phyloP scores from a whole-genome alignment of 169 alveolate species.

The Eimeria acervulina region DNA sequence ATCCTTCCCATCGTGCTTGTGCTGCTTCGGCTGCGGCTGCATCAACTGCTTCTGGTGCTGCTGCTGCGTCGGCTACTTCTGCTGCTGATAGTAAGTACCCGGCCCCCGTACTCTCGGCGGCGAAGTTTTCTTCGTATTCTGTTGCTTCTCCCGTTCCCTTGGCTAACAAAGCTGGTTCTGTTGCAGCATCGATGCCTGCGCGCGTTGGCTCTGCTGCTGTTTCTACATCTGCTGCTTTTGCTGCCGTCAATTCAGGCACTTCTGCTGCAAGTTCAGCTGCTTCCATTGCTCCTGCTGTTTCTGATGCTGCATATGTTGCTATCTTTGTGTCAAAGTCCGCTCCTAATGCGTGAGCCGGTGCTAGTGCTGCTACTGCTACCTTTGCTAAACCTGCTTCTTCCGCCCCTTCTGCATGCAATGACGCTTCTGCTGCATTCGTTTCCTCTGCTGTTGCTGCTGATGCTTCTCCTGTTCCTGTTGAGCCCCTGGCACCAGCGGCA shows the following conservation, averaged over 20 bases:
- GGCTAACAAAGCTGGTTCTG: not conserved
- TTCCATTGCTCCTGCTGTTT: not conserved
- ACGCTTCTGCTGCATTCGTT: not conserved
- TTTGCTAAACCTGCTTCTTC: not conserved
- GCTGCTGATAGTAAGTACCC: not conserved
- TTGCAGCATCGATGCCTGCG: conserved; percentile 17
- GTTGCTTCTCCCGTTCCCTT: not conserved
- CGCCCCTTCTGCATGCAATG: not conserved
- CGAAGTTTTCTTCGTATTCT: not conserved
- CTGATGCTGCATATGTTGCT: not conserved
- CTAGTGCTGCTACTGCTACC: conserved; percentile 5
- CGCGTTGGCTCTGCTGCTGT: not conserved
- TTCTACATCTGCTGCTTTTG: not conserved
- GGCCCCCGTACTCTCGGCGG: not conserved
- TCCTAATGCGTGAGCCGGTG: not conserved
- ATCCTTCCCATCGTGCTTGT: not conserved
- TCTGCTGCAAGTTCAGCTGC: not conserved
- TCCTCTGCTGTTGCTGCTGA: not conserved
- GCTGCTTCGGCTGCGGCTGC: conserved; percentile 20
- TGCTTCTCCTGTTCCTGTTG: not conserved
- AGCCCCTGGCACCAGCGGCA: not conserved
- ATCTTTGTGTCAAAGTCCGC: not conserved
- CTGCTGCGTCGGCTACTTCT: not conserved
- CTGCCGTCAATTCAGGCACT: not conserved
- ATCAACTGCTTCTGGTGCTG: not conserved